Base-by-base conservation (phyloP, 2,329 filamentous ascomycete genomes). In the Fusarium napiforme region DNA sequence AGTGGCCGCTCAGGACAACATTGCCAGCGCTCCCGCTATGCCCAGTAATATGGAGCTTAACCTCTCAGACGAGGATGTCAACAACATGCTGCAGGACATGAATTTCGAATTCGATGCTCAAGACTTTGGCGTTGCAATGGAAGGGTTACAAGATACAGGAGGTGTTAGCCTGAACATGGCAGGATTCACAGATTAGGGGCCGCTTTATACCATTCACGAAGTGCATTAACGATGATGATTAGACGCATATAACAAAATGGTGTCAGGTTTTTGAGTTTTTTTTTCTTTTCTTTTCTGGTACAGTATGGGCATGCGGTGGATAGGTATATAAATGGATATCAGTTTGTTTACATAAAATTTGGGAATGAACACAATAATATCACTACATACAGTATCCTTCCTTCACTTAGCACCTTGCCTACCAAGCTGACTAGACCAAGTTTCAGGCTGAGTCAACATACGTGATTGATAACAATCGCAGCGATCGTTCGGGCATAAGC, bases 71-170 rank as follows among this genome's bases (percentile, higher is more conserved):
- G 78, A 78, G 26, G 82, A 85, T 58, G 71, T 86, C 42, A 80
- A 82, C 58, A 81, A 80, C 49, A 81, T 86, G n/a, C 60, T 86
- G 53, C 80, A 83, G 69, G 81, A 84, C 40, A 83, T 86, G 81
- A 81, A 83, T 61, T 85, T 86, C 77, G 82, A 84, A 23, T 81
- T 84, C 65, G 76, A 78, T 42, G 68, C 77, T 46, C 78, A 79
- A 55, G 77, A 78, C 39, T 72, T 80, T 37, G 77, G 64, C 21
- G 72, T 70, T 57, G 70, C 68, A 26, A 67, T 75, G 66, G 79
- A 81, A 60, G 79, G 78, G 19, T 46, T 77, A n/a, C 75, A 80
- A 42, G 75, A 79, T 23, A 71, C 68, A 11, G 80, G 80, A 9
- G 79, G 80, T n/a, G 80, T 80, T 45, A 78, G 77, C 45, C 61